phyloP scores from a whole-genome alignment of 352 stramenopile species.

The Pythium periplocum region DNA sequence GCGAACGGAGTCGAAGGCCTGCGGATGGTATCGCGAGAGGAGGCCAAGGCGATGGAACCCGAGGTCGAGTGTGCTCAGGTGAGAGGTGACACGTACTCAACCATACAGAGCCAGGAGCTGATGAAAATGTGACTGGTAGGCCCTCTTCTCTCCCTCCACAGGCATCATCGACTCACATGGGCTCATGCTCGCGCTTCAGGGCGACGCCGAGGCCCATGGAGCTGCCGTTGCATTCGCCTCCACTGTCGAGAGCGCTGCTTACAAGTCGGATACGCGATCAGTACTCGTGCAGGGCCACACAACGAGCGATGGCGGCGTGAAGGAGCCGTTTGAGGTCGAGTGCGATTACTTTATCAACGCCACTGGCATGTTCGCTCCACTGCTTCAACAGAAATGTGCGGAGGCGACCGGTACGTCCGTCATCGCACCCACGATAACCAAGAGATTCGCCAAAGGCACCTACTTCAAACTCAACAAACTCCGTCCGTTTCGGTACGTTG shows the following conservation, averaged over 20 bases:
- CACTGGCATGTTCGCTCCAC: conserved; percentile 78
- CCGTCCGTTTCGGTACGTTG: conserved; percentile 50
- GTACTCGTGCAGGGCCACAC: not conserved
- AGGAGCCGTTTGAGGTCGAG: conserved; percentile 57
- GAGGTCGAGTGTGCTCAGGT: conserved; percentile 52
- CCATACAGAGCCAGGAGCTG: not conserved
- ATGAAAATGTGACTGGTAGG: conserved; percentile 20
- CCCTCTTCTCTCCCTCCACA: conserved; percentile 92
- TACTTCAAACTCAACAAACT: conserved; percentile 89
- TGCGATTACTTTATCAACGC: conserved; percentile 93
- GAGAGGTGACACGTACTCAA: not conserved
- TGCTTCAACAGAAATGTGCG: conserved; percentile 26
- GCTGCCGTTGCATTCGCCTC: conserved; percentile 74
- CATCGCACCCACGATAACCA: conserved; percentile 27
- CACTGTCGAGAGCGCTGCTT: conserved; percentile 40
- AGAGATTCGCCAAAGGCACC: conserved; percentile 93
- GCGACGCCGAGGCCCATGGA: conserved; percentile 87
- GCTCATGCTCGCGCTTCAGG: conserved; percentile 88
- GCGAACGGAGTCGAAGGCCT: conserved; percentile 63
- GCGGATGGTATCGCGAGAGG: conserved; percentile 31
- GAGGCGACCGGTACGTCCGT: not conserved
- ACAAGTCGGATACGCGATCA: conserved; percentile 11
- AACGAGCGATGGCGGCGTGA: conserved; percentile 23
- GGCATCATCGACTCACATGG: conserved; percentile 94
- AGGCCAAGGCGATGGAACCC: conserved; percentile 44